Base-by-base conservation (phyloP, 1,284 basidiomycete genomes). In the Papiliotrema fonsecae region DNA sequence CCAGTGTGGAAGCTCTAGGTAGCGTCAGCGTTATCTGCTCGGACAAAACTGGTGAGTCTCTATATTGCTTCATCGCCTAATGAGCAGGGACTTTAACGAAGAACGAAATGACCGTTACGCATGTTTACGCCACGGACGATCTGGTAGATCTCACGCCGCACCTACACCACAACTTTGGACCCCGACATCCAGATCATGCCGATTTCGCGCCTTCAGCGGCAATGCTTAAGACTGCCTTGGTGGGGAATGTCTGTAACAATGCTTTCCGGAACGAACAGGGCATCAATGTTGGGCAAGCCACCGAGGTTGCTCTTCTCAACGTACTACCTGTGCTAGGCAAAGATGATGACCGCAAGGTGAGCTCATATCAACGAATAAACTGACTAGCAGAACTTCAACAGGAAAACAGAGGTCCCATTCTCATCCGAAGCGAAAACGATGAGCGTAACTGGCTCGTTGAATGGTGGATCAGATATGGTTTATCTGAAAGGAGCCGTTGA, bases 401-500 rank as follows among this genome's bases (percentile, higher is more conserved):
- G 90, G 28, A 78, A 81, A 25, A 79, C 79, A 16, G 94, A 97
- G 69, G 79, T 83, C 32, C 85, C 93, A 0, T 98, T 98, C 79
- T 88, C 81, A 66, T 97, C 93, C 2, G 92, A 97, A 61, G 79
- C 81, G 53, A 97, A 97, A 73, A 90, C 81, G 65, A 97, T 97
- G 88, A 84, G 85, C 4, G 83, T 97, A 51, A 85, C 83, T 41
- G 93, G 93, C 13, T 85, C 69, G 58, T 64, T 58, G 30, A 77
- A 63, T 67, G 79, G 69, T 52, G 73, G 72, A 24, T 67, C 70
- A 16, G 89, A 94, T 62, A 82, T 85, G 69, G 86, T 86, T 65
- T 96, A 93, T 75, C 81, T 92, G 70, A 96, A 96, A 68, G 93
- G 94, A 27, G 87, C 92, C 6, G 85, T 94, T 57, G 93, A 97